These are phyloP conservation scores for Didymella keratinophila DNA, from an alignment of 2,329 filamentous ascomycete species.

Conservation along the genomic window DNA sequence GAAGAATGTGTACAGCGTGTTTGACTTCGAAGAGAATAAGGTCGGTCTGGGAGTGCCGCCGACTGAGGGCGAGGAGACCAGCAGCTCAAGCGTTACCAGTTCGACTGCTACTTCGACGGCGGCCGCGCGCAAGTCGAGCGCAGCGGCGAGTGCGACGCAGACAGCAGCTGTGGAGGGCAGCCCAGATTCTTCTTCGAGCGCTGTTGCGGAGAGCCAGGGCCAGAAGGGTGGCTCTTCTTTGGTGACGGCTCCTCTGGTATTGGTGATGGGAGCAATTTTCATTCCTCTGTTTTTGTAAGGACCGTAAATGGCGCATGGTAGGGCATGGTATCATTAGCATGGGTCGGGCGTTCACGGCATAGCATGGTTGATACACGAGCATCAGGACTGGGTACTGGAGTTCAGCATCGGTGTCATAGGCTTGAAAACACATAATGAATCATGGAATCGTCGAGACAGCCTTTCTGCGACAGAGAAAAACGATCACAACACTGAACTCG, in stretches of 20 bases:
- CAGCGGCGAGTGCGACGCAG: not conserved
- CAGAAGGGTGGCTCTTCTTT: conserved; percentile 13
- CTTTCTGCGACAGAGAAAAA: no score
- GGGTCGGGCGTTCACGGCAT: conserved; percentile 1
- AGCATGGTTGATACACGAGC: not conserved
- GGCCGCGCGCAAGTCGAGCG: not conserved
- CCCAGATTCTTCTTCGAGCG: conserved; percentile 5
- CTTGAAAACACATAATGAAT: no score
- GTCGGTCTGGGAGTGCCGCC: conserved; percentile 61
- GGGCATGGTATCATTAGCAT: no score
- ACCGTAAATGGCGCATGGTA: not conserved
- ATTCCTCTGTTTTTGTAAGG: conserved; percentile 18
- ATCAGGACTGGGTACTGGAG: no score
- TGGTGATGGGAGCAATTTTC: not conserved
- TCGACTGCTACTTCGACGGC: not conserved
- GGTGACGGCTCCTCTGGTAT: not conserved
- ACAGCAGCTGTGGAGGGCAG: conserved; percentile 9
- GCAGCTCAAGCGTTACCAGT: not conserved
- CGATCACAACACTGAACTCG: no score
- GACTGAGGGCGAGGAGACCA: conserved; percentile 8
- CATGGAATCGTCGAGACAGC: no score
- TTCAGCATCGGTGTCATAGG: no score
- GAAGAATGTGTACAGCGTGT: conserved; percentile 89
- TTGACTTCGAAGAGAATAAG: conserved; percentile 74
- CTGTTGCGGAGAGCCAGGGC: conserved; percentile 10